Evolutionary conservation across 1,284 basidiomycete species (phyloP).

Genomic region (Cryptococcus floricola): DNA sequence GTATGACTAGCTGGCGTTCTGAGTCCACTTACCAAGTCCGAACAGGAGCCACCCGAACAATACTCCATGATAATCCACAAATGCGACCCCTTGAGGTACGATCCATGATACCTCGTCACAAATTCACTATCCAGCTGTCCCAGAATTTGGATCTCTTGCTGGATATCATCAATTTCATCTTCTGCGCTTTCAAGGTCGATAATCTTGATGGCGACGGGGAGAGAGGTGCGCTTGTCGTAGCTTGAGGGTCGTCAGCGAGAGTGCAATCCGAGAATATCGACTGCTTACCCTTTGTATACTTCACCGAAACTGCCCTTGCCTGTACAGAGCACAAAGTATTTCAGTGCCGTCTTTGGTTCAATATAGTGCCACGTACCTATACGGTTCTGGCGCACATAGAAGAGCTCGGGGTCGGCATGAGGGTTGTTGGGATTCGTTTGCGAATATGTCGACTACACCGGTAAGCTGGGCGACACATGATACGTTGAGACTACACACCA

Average conservation of each 20-base stretch:
- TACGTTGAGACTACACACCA: no score
- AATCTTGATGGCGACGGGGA: slow-evolving; percentile 96
- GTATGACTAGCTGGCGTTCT: not conserved
- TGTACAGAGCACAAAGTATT: slow-evolving; percentile 38
- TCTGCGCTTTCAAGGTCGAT: slow-evolving; percentile 98
- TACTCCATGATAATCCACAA: slow-evolving; percentile 99
- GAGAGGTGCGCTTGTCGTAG: slow-evolving; percentile 85
- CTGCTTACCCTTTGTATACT: slow-evolving; percentile 84
- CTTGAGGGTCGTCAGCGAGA: slow-evolving; percentile 49
- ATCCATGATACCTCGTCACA: slow-evolving; percentile 98
- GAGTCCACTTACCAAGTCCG: slow-evolving; percentile 50
- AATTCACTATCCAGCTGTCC: slow-evolving; percentile 94
- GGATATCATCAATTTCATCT: slow-evolving; percentile 99
- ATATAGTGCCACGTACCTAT: slow-evolving; percentile 63
- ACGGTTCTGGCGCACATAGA: slow-evolving; percentile 93
- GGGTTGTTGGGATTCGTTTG: slow-evolving; percentile 15
- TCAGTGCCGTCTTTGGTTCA: slow-evolving; percentile 10
- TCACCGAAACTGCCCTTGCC: slow-evolving; percentile 96
- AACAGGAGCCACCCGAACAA: slow-evolving; percentile 56
- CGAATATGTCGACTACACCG: slow-evolving; percentile 21
- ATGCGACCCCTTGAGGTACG: slow-evolving; percentile 88
- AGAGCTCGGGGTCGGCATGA: slow-evolving; percentile 76
- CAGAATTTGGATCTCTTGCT: slow-evolving; percentile 97
- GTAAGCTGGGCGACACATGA: no score
- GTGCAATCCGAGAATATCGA: not conserved